Evolutionary conservation across 1,139 yeast species (phyloP).

Genomic region (Sugiyamaella neomexicana): DNA sequence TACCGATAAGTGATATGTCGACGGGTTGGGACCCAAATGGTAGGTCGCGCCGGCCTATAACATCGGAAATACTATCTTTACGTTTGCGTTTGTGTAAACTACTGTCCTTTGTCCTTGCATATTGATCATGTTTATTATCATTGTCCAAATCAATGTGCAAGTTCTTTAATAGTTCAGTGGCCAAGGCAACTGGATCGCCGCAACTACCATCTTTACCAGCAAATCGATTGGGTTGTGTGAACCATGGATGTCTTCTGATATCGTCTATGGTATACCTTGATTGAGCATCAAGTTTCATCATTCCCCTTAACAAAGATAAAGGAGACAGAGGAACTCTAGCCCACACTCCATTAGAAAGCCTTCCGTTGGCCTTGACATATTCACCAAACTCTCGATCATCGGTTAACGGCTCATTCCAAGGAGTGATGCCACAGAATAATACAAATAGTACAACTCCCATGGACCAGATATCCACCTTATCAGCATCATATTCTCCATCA

Average conservation of each 20-base stretch:
- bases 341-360: constrained; percentile 67
- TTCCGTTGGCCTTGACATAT: constrained; percentile 81
- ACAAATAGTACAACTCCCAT: constrained; percentile 91
- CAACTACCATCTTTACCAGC: constrained; percentile 13
- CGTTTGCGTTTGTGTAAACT: constrained; percentile 92
- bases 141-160: constrained; percentile 50
- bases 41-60: not conserved
- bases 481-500: constrained; percentile 78
- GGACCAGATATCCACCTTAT: constrained; percentile 95
- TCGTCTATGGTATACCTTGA: constrained; percentile 76
- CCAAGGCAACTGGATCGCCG: constrained; percentile 38
- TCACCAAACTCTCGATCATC: constrained; percentile 54
- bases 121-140: constrained; percentile 74
- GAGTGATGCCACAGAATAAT: constrained; percentile 91
- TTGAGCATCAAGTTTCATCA: constrained; percentile 85
- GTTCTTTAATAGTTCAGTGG: constrained; percentile 35
- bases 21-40: constrained; percentile 18
- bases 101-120: constrained; percentile 58
- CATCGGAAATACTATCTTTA: constrained; percentile 51
- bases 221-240: constrained; percentile 39
- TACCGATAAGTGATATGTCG: constrained; percentile 4
- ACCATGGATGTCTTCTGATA: constrained; percentile 85
- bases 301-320: constrained; percentile 97
- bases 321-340: constrained; percentile 72
- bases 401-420: constrained; percentile 66